Evolutionary conservation across 2,329 filamentous ascomycete species (phyloP), one percentile per base, ranked within the genome.

Genomic region (Fusarium hainanense): DNA sequence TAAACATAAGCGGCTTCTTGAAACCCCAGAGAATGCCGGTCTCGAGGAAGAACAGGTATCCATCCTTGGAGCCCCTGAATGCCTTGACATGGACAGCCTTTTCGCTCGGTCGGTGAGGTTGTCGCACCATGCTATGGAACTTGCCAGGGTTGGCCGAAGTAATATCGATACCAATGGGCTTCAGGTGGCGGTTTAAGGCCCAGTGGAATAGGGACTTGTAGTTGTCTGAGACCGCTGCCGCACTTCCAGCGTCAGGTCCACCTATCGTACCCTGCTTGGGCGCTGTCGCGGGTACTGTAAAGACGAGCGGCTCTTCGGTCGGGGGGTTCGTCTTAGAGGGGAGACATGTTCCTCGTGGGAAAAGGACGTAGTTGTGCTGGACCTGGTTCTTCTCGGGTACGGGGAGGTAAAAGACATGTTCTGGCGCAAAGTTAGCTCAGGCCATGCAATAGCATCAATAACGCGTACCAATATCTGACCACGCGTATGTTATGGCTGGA

Each of bases 11-110:
- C 1, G 90, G 90, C 77, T 92, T 92, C 79, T 91, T 91, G 82
- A 90, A 92, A 1, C 84, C 89, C 88, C 89, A 92, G 10, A 92
- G 76, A 56, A 92, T 91, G 16, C 90, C 90, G 27, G 83, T 88
- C 32, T 88, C 85, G 18, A 92, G 79, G 75, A 92, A 91, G 74
- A 91, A 92, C 2, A 92, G 80, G 69, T 85, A 91, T 1, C 89
- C 90, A 63, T 92, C 90, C 76, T 92, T 92, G 61, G 85, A 89
- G 21, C 90, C 90, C 46, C 89, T 83, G 78, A 90, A 91, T 3
- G 86, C 89, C 72, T 87, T 88, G 46, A 92, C 85, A 70, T 91
- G 88, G 20, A 91, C 89, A 0, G 89, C 88, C 73, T 85, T 87
- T 68, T 92, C 89, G 54, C 82, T 83, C 2, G 87, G 88, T 28